phyloP scores from a whole-genome alignment of 306 rosid species.

The Geum urbanum region DNA sequence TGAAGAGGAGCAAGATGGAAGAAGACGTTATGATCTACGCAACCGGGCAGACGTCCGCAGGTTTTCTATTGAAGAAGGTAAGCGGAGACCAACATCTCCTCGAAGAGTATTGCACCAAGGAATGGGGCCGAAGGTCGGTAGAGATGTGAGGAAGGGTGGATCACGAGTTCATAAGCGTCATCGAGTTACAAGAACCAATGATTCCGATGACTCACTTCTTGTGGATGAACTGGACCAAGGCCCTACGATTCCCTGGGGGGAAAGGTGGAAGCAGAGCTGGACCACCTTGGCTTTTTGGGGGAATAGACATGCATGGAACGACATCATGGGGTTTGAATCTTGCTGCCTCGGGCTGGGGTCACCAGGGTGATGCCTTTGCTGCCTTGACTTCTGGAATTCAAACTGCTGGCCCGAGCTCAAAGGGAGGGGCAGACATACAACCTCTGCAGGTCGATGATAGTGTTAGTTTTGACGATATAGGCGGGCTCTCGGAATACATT shows the following conservation, averaged over 20 bases:
- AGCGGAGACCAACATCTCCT: constrained; percentile 77
- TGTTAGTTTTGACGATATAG: constrained; percentile 91
- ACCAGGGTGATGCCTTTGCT: constrained; percentile 86
- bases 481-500: constrained; percentile 86
- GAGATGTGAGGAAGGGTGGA: constrained; percentile 92
- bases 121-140: constrained; percentile 78
- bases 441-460: constrained; percentile 96
- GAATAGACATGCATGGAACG: constrained; percentile 84
- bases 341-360: constrained; percentile 99
- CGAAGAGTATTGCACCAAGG: constrained; percentile 89
- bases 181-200: constrained; percentile 71
- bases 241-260: constrained; percentile 92
- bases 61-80: constrained; percentile 78
- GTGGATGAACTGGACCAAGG: constrained; percentile 97
- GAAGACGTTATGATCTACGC: constrained; percentile 92
- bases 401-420: constrained; percentile 99
- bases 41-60: constrained; percentile 87
- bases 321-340: constrained; percentile 84
- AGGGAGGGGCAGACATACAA: constrained; percentile 98
- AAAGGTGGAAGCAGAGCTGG: constrained; percentile 86
- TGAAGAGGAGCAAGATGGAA: constrained; percentile 87
- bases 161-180: constrained; percentile 92
- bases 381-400: constrained; percentile 86
- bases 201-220: constrained; percentile 96
- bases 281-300: constrained; percentile 94